Evolutionary conservation across 192 early-diverging fungal species (phyloP).

Genomic region (Podila verticillata): DNA sequence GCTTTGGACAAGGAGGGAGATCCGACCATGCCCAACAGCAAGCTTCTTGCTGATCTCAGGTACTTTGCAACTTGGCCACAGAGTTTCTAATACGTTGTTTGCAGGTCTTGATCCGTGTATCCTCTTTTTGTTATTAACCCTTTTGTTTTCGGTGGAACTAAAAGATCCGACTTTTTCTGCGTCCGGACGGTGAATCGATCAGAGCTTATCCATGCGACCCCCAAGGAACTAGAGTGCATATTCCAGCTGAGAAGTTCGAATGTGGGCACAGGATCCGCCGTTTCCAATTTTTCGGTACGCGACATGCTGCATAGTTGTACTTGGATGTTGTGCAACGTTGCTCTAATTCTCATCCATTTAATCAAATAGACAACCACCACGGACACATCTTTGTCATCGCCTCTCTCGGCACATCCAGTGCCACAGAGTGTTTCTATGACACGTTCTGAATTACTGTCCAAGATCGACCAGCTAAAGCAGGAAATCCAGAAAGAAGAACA

Average conservation of each 20-base stretch:
- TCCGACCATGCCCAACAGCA: conserved; percentile 18
- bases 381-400: conserved; percentile 15
- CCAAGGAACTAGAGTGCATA: conserved; percentile 47
- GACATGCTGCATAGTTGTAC: neutral
- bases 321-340: no score
- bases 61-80: neutral
- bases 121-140: no score
- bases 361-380: conserved; percentile 22
- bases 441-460: conserved; percentile 15
- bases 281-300: conserved; percentile 35
- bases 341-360: neutral
- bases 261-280: conserved; percentile 24
- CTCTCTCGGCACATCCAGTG: neutral
- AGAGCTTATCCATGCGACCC: conserved; percentile 38
- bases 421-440: conserved; percentile 6
- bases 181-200: conserved; percentile 47
- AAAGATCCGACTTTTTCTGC: conserved; percentile 50
- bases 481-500: conserved; percentile 49
- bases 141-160: neutral
- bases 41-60: conserved; percentile 38
- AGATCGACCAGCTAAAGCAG: conserved; percentile 26
- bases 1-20: conserved; percentile 44
- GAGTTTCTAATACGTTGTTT: neutral
- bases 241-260: conserved; percentile 51
- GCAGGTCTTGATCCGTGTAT: no score